phyloP scores from a whole-genome alignment of 768 basidiomycete genomes.

The Pisolithus sp. region DNA sequence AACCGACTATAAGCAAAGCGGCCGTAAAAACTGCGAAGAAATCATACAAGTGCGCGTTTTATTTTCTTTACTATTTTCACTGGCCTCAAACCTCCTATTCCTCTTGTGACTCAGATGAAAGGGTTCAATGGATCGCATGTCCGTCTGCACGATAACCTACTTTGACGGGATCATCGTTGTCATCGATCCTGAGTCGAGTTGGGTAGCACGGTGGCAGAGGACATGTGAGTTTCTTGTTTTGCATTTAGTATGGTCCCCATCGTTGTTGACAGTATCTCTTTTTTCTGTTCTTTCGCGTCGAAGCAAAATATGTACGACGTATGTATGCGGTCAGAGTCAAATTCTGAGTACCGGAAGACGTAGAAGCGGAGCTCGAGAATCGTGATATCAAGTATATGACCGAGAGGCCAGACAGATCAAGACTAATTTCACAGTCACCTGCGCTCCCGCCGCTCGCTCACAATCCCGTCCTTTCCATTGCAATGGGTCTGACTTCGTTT shows the following conservation, averaged over 20 bases:
- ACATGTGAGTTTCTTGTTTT: not conserved
- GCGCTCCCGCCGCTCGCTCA: too few species aligned
- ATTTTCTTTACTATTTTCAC: not conserved
- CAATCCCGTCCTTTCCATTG: not conserved
- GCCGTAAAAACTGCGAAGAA: slow-evolving; percentile 97
- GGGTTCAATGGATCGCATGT: slow-evolving; percentile 73
- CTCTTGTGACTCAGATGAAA: slow-evolving; percentile 59
- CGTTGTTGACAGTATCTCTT: not conserved
- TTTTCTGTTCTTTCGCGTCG: slow-evolving; percentile 50
- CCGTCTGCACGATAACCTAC: slow-evolving; percentile 81
- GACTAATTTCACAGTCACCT: slow-evolving; percentile 33
- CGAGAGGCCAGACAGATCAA: slow-evolving; percentile 72
- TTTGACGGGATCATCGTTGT: slow-evolving; percentile 91
- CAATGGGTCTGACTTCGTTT: not conserved
- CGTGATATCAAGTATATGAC: slow-evolving; percentile 80
- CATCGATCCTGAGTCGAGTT: slow-evolving; percentile 79
- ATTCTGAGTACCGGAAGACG: too few species aligned
- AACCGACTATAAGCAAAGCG: slow-evolving; percentile 68
- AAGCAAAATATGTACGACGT: too few species aligned
- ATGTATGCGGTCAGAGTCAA: too few species aligned
- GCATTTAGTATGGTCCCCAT: not conserved
- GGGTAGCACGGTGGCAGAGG: slow-evolving; percentile 93
- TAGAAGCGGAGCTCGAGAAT: slow-evolving; percentile 72
- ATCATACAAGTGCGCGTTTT: slow-evolving; percentile 67
- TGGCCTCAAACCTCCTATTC: not conserved